Conservation (phyloP, 345 rosid genomes). For the Moricandia moricandioides region DNA sequence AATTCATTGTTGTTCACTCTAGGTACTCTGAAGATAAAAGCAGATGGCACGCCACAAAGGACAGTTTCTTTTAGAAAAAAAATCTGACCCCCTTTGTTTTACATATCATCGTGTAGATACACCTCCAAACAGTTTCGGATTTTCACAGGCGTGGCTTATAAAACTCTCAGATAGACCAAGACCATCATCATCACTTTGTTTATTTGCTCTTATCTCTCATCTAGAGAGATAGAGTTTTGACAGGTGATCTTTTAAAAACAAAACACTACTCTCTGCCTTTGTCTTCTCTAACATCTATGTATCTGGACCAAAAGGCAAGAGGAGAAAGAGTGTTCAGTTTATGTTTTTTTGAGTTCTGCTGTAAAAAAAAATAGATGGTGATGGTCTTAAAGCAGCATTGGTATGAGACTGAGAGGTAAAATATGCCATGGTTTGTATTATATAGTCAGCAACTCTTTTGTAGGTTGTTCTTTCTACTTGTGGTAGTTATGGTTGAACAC, state of each 20-base stretch:
- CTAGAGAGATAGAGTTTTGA: slow-evolving; percentile 23
- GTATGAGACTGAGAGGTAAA: slow-evolving; percentile 5
- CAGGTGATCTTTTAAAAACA: slow-evolving; percentile 23
- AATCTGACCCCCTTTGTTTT: neutral
- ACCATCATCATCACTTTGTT: slow-evolving; percentile 29
- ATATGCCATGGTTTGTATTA: slow-evolving; percentile 25
- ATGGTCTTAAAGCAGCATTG: slow-evolving; percentile 20
- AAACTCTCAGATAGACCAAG: neutral
- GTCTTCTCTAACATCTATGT: slow-evolving; percentile 23
- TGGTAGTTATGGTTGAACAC: slow-evolving; percentile 8
- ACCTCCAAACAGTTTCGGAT: neutral
- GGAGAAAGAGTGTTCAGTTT: slow-evolving; percentile 8
- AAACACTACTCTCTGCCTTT: slow-evolving; percentile 12
- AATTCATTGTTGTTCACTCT: neutral
- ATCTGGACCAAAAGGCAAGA: slow-evolving; percentile 7
- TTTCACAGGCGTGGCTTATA: neutral
- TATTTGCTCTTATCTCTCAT: slow-evolving; percentile 28
- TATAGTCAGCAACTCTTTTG: slow-evolving; percentile 15
- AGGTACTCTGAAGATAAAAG: slow-evolving; percentile 1
- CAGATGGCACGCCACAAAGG: neutral
- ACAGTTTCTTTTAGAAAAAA: neutral
- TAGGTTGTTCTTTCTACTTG: slow-evolving; percentile 22
- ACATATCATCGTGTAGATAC: neutral
- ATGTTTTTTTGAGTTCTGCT: slow-evolving; percentile 18
- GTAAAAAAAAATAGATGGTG: slow-evolving; percentile 22